These are phyloP conservation scores for Petunia hybrid DNA, from an alignment of 305 asterid species.

Conservation along the genomic window DNA sequence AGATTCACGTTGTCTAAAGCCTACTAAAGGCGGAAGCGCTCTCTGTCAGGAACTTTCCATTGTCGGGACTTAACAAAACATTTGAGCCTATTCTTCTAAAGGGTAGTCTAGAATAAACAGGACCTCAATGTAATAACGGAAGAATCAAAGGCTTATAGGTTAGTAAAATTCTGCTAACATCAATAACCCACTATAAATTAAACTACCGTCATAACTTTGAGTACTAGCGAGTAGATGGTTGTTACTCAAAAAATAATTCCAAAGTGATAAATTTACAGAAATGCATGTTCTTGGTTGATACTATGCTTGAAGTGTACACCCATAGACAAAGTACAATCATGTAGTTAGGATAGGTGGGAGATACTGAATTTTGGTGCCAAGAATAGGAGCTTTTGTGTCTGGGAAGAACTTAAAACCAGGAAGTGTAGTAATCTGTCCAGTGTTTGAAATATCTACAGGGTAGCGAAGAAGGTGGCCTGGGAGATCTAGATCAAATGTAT, in stretches of 20 bases:
- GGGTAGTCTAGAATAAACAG: too few relatives aligned
- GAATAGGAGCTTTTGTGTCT: slow-evolving; percentile 70
- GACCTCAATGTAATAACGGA: too few relatives aligned
- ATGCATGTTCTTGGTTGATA: background rate
- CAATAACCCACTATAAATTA: background rate
- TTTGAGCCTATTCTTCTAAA: too few relatives aligned
- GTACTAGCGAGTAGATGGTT: too few relatives aligned
- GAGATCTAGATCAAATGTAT: slow-evolving; percentile 44
- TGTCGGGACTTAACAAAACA: too few relatives aligned
- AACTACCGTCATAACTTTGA: background rate
- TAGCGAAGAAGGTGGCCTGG: slow-evolving; percentile 72
- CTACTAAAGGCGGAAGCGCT: too few relatives aligned
- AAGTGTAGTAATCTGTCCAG: slow-evolving; percentile 51
- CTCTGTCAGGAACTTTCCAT: too few relatives aligned
- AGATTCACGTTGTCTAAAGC: too few relatives aligned
- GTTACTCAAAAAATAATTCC: background rate
- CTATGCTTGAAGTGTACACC: background rate
- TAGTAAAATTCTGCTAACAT: too few relatives aligned
- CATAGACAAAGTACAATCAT: too few relatives aligned
- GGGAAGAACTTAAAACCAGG: slow-evolving; percentile 68
- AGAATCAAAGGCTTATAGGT: too few relatives aligned
- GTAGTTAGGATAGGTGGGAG: slow-evolving; percentile 71
- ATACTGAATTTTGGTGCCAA: slow-evolving; percentile 52
- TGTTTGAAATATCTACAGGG: slow-evolving; percentile 50
- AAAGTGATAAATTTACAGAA: background rate